Evolutionary conservation across 495 filamentous ascomycete genomes (phyloP), one percentile per base, ranked within the genome.

Genomic region (Talaromyces ruber): DNA sequence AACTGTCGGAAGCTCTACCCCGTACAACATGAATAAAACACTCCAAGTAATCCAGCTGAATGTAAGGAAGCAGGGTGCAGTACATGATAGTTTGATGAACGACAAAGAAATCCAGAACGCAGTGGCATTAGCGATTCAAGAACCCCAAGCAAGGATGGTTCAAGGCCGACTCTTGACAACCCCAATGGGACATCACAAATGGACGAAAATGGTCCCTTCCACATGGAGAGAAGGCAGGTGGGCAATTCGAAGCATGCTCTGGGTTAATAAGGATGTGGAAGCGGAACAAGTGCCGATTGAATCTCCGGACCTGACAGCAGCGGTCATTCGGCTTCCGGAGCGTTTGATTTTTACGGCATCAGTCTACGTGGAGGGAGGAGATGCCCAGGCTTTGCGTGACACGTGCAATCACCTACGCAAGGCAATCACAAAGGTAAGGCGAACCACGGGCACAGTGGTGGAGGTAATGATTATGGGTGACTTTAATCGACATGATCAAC

Each of bases 401-500:
- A 43, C 11, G 1, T n/a, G 4, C 37, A 43, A 43, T n/a, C 11
- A 43, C 5, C 14, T 43, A 43, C 37, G 11, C 14, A n/a, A 11
- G 7, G 7, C 11, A 43, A 11, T 43, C 1, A 4, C 11, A 43
- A 11, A 43, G 1, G 2, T n/a, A 43, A 1, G 16, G 37, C 1
- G 37, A 43, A 43, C 7, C 8, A 11, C 8, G 1, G 37, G 37
- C 1, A 43, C 11, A 43, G 7, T 1, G 37, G 11, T 39, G 11
- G 37, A 43, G 1, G 37, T 43, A 1, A 16, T 43, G 4, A 43
- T 75, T 62, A 53, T 67, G 58, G 69, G 71, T 50, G 69, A 76
- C 66, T 74, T 74, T 55, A 74, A 74, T 63, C 67, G 66, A 50
- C 65, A 72, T 64, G 66, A 77, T 67, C 66, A 69, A 61, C 65